Conservation (phyloP, 805 yeast species). For the Sungouiella thailandica region DNA sequence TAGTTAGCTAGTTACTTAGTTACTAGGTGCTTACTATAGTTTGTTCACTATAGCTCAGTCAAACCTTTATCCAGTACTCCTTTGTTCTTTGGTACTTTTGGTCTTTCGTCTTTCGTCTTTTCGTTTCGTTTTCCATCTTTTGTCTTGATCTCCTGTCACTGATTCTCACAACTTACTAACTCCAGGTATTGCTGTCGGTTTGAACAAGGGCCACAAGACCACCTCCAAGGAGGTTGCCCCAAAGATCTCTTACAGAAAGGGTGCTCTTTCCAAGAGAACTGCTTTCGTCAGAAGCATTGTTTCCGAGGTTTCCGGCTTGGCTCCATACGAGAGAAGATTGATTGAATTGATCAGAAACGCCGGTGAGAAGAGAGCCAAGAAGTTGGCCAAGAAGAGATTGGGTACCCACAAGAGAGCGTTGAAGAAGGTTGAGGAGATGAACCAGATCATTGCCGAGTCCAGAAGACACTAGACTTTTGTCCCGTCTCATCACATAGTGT, state of each 20-base stretch:
- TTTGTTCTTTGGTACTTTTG: too few relatives aligned
- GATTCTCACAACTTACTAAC: slow-evolving; percentile 11
- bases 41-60: too few relatives aligned
- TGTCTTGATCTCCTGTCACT: too few relatives aligned
- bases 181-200: slow-evolving; percentile 92
- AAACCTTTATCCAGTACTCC: too few relatives aligned
- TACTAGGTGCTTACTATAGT: too few relatives aligned
- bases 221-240: slow-evolving; percentile 71
- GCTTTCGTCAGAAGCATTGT: slow-evolving; percentile 91
- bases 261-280: slow-evolving; percentile 93
- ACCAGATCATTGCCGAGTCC: slow-evolving; percentile 90
- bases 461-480: slow-evolving; percentile 70
- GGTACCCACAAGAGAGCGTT: slow-evolving; percentile 99
- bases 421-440: slow-evolving; percentile 99
- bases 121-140: too few relatives aligned
- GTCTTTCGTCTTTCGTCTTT: too few relatives aligned
- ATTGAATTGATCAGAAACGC: slow-evolving; percentile 99
- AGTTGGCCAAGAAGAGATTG: slow-evolving; percentile 99
- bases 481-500: slow-evolving; percentile 9
- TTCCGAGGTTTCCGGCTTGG: slow-evolving; percentile 96
- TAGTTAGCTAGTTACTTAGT: too few relatives aligned
- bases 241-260: slow-evolving; percentile 89
- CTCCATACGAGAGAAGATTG: slow-evolving; percentile 99
- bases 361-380: slow-evolving; percentile 99
- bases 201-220: slow-evolving; percentile 99